Evolutionary conservation across 2,329 filamentous ascomycete species (phyloP), one percentile per base, ranked within the genome.

Genomic region (Xylaria arbuscula): DNA sequence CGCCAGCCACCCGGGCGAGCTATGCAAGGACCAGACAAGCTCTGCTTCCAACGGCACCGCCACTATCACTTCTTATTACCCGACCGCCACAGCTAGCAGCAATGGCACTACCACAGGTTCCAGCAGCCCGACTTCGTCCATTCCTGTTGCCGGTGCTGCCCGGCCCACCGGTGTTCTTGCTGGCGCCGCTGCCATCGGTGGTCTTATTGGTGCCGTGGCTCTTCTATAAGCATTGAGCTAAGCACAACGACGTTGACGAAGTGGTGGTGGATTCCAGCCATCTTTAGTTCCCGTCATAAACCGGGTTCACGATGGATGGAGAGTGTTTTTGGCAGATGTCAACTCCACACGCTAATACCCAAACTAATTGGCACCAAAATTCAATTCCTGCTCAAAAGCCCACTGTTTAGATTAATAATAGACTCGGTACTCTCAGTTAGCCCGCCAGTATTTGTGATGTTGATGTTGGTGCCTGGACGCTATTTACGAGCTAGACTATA

Each of bases 141-240:
- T 64, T 38, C 32, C 55, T 9, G 48, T 38, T 1, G 61, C 54
- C 22, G 40, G 28, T 34, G 61, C 66, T 24, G 22, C 61, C 6
- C 50, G 24, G 19, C 66, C 56, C 50, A 64, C 61, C 13, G 56
- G 61, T n/a, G 56, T 53, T 10, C 11, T 68, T 4, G 48, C 19
- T 11, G 50, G 61, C 24, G 66, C 56, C 0, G 36, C 36, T 10
- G 61, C 40, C 9, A 8, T 50, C 13, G 66, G 28, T 28, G 55
- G 56, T n/a, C n/a, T 68, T 7, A 28, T 68, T 1, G 66, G 50
- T 57, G 56, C 61, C 7, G 61, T 48, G 2, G 61, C 54, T 38
- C 22, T 68, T 22, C 48, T 64, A 38, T 68, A 68, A 57, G 22
- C 54, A 38, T n/a, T 34, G 22, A 53, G 50, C 34, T 22, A n/a